Percentiles rank a stretch among this genome's conserved stretches.
These are phyloP conservation scores for Taiozyma sp. DNA, from an alignment of 1,139 yeast species.

Conservation along the genomic window DNA sequence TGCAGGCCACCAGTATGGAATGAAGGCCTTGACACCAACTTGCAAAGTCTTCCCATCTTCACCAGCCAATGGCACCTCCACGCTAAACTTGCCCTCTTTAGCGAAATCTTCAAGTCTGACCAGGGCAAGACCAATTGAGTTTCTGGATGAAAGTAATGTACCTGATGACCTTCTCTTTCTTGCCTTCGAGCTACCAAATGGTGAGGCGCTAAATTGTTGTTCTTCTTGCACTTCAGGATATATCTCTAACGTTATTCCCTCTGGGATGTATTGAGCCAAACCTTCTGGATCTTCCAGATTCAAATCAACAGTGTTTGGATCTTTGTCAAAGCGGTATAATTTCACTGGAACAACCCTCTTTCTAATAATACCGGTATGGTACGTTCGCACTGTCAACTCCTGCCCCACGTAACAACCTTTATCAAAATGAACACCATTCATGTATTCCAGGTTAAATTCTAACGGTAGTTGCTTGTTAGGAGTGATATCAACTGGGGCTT, in stretches of 20 bases:
- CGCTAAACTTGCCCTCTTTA: slow-evolving; percentile 27
- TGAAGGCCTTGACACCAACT: slow-evolving; percentile 42
- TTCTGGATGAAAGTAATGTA: slow-evolving; percentile 48
- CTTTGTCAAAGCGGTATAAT: slow-evolving; percentile 29
- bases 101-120: slow-evolving; percentile 37
- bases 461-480: slow-evolving; percentile 65
- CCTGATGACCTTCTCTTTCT: slow-evolving; percentile 46
- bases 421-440: slow-evolving; percentile 75
- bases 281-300: slow-evolving; percentile 16
- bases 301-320: slow-evolving; percentile 13
- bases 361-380: slow-evolving; percentile 75
- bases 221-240: slow-evolving; percentile 11
- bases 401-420: slow-evolving; percentile 98
- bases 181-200: slow-evolving; percentile 36
- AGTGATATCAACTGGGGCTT: slow-evolving; percentile 42
- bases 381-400: slow-evolving; percentile 87
- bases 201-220: slow-evolving; percentile 21
- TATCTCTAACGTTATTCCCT: slow-evolving; percentile 14
- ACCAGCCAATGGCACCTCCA: slow-evolving; percentile 25
- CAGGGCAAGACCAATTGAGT: slow-evolving; percentile 64
- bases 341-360: slow-evolving; percentile 78
- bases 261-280: slow-evolving; percentile 17
- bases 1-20: slow-evolving; percentile 68
- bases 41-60: slow-evolving; percentile 15
- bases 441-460: slow-evolving; percentile 78